Evolutionary conservation across 805 yeast species (phyloP), one percentile per base, ranked within the genome.

Genomic region (Candida stauntonica): DNA sequence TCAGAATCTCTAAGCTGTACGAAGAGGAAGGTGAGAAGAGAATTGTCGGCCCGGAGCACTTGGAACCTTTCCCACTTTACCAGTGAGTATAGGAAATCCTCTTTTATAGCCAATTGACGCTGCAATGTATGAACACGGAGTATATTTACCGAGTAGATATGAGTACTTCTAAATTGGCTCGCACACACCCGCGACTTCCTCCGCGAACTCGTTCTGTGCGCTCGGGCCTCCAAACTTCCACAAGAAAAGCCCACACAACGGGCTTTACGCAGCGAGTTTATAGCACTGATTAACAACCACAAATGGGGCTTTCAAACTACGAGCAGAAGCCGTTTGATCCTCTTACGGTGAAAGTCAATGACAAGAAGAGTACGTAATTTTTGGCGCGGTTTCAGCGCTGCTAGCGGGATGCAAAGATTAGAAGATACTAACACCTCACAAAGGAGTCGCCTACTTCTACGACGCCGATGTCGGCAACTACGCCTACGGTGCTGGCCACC

Each of bases 401-500:
- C n/a, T 26, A 14, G 7, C 7, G 12, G 14, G 19, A 29, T 5
- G 9, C 19, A 16, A 7, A 14, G 14, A 7, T 17, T 16, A 18
- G 27, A 13, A 5, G 5, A 21, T 14, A 17, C 8, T 8, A 45
- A 52, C 46, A 52, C 47, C 51, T 29, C 16, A 16, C 21, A 11
- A 11, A 53, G 58, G 58, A 33, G 88, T 83, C 21, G 91, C 93
- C 0, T 83, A 83, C 57, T 83, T 83, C 60, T 61, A 48, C 30
- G 35, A 33, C 53, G 70, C 96, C 20, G 99, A 91, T 60, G 96
- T 93, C 33, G 98, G 98, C 26, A 93, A 93, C 66, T 91, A 91
- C 64, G 95, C 97, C 31, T 93, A 93, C 60, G 98, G 98, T 41
- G 93, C 96, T 5, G 96, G 96, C 20, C 99, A 93, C 63, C 97